Percentiles rank a stretch among this genome's conserved stretches.
Conservation (phyloP, 306 rosid species). For the Dalbergia cultrata region DNA sequence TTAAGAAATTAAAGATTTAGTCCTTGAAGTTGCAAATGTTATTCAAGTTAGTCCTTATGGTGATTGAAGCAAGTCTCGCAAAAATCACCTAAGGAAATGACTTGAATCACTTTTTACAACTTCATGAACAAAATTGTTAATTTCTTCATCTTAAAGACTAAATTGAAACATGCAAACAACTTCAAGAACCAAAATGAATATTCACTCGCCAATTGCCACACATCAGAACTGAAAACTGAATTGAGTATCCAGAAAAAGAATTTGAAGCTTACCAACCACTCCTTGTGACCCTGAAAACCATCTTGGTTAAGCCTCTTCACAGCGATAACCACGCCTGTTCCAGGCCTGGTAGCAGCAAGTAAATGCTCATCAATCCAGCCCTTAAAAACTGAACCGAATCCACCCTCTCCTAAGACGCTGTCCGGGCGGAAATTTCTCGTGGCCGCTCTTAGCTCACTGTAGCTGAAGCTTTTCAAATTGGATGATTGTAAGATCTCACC, state of each 20-base stretch:
- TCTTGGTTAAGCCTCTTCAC: slow-evolving; percentile 90
- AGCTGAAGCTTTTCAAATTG: slow-evolving; percentile 67
- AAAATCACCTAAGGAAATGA: too few relatives aligned
- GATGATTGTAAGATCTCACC: slow-evolving; percentile 71
- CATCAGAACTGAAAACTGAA: neutral
- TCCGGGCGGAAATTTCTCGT: slow-evolving; percentile 82
- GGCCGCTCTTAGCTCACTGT: slow-evolving; percentile 65
- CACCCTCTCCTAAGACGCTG: slow-evolving; percentile 89
- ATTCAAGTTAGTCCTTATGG: too few relatives aligned
- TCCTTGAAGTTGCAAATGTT: too few relatives aligned
- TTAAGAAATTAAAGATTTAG: too few relatives aligned
- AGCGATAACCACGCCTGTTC: slow-evolving; percentile 76
- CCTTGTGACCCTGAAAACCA: slow-evolving; percentile 89
- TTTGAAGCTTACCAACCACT: slow-evolving; percentile 74
- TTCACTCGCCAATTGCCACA: neutral
- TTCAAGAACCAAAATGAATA: too few relatives aligned
- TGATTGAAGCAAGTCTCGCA: too few relatives aligned
- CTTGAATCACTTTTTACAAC: too few relatives aligned
- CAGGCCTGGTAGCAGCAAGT: slow-evolving; percentile 67
- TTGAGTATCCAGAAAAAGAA: neutral
- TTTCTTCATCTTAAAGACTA: too few relatives aligned
- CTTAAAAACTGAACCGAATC: slow-evolving; percentile 91
- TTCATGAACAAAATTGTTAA: too few relatives aligned
- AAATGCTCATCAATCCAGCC: slow-evolving; percentile 87
- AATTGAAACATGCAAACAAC: too few relatives aligned